phyloP scores from a whole-genome alignment of 1,139 yeast species.

The Protomyces macrosporus region DNA sequence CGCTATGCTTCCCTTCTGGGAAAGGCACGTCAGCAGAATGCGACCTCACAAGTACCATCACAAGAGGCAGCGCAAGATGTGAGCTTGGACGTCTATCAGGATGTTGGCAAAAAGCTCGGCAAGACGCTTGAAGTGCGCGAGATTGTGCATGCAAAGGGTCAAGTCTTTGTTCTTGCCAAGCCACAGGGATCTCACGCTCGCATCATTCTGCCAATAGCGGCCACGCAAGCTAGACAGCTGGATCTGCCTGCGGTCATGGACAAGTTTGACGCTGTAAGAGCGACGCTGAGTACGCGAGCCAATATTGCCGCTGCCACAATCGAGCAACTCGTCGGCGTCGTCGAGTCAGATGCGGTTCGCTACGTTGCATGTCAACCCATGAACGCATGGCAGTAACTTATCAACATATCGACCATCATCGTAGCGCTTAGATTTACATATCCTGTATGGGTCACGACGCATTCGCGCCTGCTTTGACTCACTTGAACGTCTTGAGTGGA shows the following conservation, averaged over 20 bases:
- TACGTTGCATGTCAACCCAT: not conserved
- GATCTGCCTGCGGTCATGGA: not conserved
- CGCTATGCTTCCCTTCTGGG: not conserved
- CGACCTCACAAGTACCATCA: not conserved
- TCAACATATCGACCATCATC: not conserved
- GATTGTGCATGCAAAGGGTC: not conserved
- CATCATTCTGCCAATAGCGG: not conserved
- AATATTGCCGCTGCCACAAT: not conserved
- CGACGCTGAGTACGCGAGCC: not conserved
- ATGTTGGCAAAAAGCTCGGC: not conserved
- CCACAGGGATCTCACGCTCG: not conserved
- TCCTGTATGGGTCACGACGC: not conserved
- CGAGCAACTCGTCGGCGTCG: not conserved
- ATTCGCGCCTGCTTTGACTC: not conserved
- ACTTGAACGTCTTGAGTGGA: constrained; percentile 33
- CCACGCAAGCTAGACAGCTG: not conserved
- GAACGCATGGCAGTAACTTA: not conserved
- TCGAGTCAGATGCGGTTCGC: not conserved
- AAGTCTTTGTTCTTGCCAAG: not conserved
- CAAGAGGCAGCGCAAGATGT: not conserved
- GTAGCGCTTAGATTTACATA: not conserved
- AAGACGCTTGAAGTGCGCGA: not conserved
- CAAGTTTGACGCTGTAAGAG: not conserved
- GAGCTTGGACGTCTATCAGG: not conserved
- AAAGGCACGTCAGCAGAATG: not conserved